These are phyloP conservation scores for Penicillium salamii DNA, from an alignment of 495 filamentous ascomycete species.

Conservation along the genomic window DNA sequence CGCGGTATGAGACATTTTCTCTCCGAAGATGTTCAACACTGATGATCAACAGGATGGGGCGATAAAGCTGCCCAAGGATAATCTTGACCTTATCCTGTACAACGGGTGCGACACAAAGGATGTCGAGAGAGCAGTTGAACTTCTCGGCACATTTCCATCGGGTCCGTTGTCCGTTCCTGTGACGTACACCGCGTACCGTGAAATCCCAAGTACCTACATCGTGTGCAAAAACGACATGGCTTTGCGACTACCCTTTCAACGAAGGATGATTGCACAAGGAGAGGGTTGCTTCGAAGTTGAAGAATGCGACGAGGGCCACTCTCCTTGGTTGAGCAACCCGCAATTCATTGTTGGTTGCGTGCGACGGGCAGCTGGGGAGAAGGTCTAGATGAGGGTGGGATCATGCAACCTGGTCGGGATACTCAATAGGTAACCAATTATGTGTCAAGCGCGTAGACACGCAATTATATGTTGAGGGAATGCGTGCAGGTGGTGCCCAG, in stretches of 20 bases:
- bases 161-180: conserved; percentile 26
- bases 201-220: conserved; percentile 33
- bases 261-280: conserved; percentile 26
- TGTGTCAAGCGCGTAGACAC: no score
- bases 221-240: conserved; percentile 34
- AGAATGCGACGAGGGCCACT: conserved; percentile 27
- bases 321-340: conserved; percentile 31
- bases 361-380: conserved; percentile 19
- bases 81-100: conserved; percentile 19
- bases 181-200: conserved; percentile 25
- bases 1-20: conserved; percentile 3
- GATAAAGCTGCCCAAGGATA: conserved; percentile 15
- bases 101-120: conserved; percentile 22
- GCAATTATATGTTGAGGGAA: no score
- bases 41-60: conserved; percentile 23
- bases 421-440: no score
- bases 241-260: conserved; percentile 20
- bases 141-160: conserved; percentile 24
- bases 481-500: no score
- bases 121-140: conserved; percentile 15
- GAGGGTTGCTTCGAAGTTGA: conserved; percentile 24
- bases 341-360: conserved; percentile 24
- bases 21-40: neutral
- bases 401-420: no score
- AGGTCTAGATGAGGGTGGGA: no score